Percentiles rank a stretch among this genome's conserved stretches.
phyloP scores from a whole-genome alignment of 2,329 filamentous ascomycete species.

The Pseudocercospora pini-densiflorae region DNA sequence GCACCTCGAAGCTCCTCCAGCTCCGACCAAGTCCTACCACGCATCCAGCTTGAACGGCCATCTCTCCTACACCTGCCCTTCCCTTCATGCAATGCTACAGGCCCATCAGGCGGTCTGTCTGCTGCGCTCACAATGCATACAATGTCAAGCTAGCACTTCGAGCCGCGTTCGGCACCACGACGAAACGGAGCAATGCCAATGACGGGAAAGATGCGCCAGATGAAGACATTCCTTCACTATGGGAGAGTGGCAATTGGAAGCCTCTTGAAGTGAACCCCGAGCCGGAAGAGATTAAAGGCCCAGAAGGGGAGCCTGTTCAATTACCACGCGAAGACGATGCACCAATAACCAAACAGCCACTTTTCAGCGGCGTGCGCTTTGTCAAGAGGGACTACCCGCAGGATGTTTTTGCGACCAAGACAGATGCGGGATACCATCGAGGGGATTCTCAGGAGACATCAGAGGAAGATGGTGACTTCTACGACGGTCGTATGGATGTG shows the following conservation, averaged over 20 bases:
- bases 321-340: not conserved
- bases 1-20: not conserved
- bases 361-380: not conserved
- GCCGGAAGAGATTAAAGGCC: not conserved
- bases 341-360: not conserved
- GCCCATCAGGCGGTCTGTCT: constrained; percentile 22
- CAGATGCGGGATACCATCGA: not conserved
- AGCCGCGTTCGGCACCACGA: constrained; percentile 25
- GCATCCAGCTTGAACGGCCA: not conserved
- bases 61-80: not conserved
- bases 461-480: not conserved
- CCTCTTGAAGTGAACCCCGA: not conserved
- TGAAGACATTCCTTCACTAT: constrained; percentile 7
- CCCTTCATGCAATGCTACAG: constrained; percentile 28
- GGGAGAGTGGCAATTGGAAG: constrained; percentile 13
- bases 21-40: not conserved
- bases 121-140: constrained; percentile 33
- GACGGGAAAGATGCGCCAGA: not conserved
- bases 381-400: not conserved
- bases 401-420: not conserved
- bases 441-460: not conserved
- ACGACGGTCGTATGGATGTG: not conserved
- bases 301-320: not conserved
- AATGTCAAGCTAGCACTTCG: constrained; percentile 27
- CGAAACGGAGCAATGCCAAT: constrained; percentile 1